Evolutionary conservation across 1,139 yeast species (phyloP).

Genomic region (Diutina sp.): DNA sequence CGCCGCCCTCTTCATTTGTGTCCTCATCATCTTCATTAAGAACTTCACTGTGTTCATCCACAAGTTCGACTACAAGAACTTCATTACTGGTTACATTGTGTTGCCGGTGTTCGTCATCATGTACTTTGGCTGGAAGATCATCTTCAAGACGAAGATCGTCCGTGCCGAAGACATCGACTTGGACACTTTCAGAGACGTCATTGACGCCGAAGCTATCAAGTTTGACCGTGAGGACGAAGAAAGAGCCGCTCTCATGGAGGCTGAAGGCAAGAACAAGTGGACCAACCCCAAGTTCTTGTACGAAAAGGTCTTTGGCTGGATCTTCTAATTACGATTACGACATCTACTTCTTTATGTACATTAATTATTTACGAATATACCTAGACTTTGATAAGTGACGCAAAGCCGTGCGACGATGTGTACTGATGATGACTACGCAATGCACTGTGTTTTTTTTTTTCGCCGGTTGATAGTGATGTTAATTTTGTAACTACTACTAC

Average conservation of each 20-base stretch:
- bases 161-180: conserved; percentile 50
- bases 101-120: conserved; percentile 51
- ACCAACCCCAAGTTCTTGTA: conserved; percentile 36
- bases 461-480: not conserved
- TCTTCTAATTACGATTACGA: conserved; percentile 18
- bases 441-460: not conserved
- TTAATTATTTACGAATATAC: not conserved
- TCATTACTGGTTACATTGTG: conserved; percentile 71
- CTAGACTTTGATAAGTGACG: not conserved
- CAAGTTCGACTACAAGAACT: conserved; percentile 42
- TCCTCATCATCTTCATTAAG: conserved; percentile 50
- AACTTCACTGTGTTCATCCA: conserved; percentile 60
- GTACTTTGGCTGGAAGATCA: conserved; percentile 46
- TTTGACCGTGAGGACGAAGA: conserved; percentile 31
- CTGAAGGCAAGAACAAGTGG: conserved; percentile 26
- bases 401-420: not conserved
- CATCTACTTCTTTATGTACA: conserved; percentile 1
- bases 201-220: conserved; percentile 56
- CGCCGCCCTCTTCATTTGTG: conserved; percentile 41
- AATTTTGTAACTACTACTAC: not conserved
- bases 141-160: conserved; percentile 38
- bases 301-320: conserved; percentile 42
- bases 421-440: not conserved
- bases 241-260: conserved; percentile 31
- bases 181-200: conserved; percentile 46